Evolutionary conservation across 495 filamentous ascomycete genomes (phyloP), one percentile per base, ranked within the genome.

Genomic region (Evernia prunastri): DNA sequence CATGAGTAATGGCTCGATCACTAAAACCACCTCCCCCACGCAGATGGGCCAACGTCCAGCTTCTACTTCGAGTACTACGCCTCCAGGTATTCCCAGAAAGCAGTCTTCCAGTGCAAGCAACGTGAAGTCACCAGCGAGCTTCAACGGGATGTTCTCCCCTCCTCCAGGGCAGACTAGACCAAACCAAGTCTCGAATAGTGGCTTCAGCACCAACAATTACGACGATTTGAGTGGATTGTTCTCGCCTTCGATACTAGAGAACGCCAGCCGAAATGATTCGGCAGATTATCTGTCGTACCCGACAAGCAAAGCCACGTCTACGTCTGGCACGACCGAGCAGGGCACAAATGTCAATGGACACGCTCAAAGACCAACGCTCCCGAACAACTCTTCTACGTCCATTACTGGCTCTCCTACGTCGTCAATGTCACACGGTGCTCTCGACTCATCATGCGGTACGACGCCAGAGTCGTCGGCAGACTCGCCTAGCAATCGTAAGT

Each of bases 371-470:
- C 25, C 60, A 4, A 66, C 58, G n/a, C 35, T 62, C 17, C 73
- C 68, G 31, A 60, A 71, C 31, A 63, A 35, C 15, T 68, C 69
- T n/a, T 67, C 66, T 13, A 53, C 64, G 29, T 74, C 72, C 4
- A 60, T 69, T 33, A 79, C 72, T 12, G 82, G 79, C 27, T 89
- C 86, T 15, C 81, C 82, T 9, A 83, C 84, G 15, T 88, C 87
- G 2, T 87, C 84, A 31, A 82, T 79, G 62, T 79, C 77, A 18
- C 67, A 69, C 56, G 51, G 51, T 33, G 51, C 36, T 17, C 62
- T 69, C 31, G 65, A 68, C 66, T 96, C 92, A n/a, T 98, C 94
- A 8, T 92, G 84, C 69, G 91, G 91, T 27, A 90, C 87, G n/a
- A 88, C 86, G 20, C 87, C 87, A 4, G 87, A 90, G 67, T 85